Base-by-base conservation (phyloP, 148 eudicot species). In the Rhododendron henanense region DNA sequence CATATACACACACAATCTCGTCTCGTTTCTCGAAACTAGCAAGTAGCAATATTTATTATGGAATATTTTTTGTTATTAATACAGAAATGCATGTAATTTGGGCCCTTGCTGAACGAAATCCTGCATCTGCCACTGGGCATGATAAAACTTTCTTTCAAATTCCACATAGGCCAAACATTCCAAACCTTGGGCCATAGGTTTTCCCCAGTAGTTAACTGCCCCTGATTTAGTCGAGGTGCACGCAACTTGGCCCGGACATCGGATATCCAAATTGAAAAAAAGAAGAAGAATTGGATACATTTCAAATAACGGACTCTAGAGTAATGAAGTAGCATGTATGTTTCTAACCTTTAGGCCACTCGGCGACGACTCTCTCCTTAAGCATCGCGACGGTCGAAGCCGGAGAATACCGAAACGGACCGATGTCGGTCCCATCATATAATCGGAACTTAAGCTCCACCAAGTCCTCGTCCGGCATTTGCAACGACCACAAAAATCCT, bases 311-410 rank as follows among this genome's bases (percentile, higher is more conserved):
- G 6, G 59, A 6, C 50, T 21, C 23, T 5, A 73, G 85, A 33
- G 65, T 7, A 51, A n/a, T 8, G 33, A 28, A 86, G 19, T 61
- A 7, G 69, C 25, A 61, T 8, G 18, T 4, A 45, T 19, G 37
- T 14, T 31, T 9, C 81, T 16, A 80, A 95, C 98, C 98, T 93
- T 94, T 93, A 63, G 98, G 98, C 98, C 98, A 94, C 84, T 94
- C 95, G 39, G 94, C 69, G 25, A 95, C 91, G 84, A 95, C 85
- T 84, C 93, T 88, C 81, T 95, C 98, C 89, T 95, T 95, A 45
- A 95, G 94, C 87, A 90, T 87, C 23, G 95, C 91, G 2, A 95
- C 92, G 2, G 94, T 95, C 9, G 95, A 86, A 35, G 94, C 88
- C 65, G 92, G 89, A 0, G 96, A 84, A 79, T 92, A 94, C 15